Evolutionary conservation across 495 filamentous ascomycete genomes (phyloP), one percentile per base, ranked within the genome.

Genomic region (Aspergillus hancockii): DNA sequence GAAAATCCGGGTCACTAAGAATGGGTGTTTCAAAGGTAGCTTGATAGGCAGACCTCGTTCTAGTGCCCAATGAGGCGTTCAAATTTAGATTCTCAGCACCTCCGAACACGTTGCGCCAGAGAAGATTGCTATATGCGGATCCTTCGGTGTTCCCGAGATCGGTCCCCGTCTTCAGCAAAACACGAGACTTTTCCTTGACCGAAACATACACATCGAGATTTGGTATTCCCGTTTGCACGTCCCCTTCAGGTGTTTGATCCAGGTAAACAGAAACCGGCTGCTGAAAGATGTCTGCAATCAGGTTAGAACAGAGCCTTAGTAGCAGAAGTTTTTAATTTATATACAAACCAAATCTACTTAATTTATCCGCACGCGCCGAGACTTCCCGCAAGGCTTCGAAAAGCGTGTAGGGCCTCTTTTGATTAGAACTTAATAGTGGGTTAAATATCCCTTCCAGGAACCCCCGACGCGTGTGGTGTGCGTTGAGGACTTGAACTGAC

Each of bases 81-180:
- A 95, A 71, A 61, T 85, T 89, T 55, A 98, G 72, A n/a, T 84
- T 86, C 74, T 98, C 94, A 16, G 94, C 93, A 25, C 95, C 95
- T 40, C 94, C 94, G 67, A 98, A 93, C 43, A 98, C 82, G 75
- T 98, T 98, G 49, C 95, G 88, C 72, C 89, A 85, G 13, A 90
- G 80, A 30, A 89, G 80, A 55, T 93, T 90, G 55, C 89, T 83
- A 70, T 96, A 97, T 2, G 93, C 93, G 4, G 90, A 93, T 16
- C 92, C 95, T 71, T 98, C 95, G 13, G 89, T 81, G 65, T 93
- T 92, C 53, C 95, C 94, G 25, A 95, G 78, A 65, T 97, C 92
- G 6, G 94, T 97, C 32, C 94, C 94, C 2, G 93, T 96, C 74
- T 91, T 94, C 69, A 97, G 78, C 32, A 89, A 78, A 46, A 97